phyloP scores from a whole-genome alignment of 495 filamentous ascomycete genomes.

The Xylaria castorea region DNA sequence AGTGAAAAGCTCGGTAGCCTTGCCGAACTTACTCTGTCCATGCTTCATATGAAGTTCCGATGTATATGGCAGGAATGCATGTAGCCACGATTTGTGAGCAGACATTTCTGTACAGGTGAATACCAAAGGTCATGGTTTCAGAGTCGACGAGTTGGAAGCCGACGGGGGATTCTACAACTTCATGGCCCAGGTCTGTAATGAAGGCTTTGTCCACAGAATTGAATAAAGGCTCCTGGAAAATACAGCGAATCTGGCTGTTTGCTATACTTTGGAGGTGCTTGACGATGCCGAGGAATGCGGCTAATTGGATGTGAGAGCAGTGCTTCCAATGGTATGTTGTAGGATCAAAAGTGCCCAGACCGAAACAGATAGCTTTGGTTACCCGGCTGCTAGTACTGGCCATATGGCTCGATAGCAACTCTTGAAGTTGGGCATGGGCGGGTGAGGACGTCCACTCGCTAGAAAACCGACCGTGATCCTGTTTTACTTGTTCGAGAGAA shows the following conservation, averaged over 20 bases:
- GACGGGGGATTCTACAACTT: constrained; percentile 61
- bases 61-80: constrained; percentile 46
- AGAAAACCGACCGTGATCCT: constrained; percentile 31
- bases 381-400: constrained; percentile 17
- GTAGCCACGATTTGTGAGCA: constrained; percentile 47
- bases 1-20: neutral
- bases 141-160: constrained; percentile 62
- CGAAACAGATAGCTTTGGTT: constrained; percentile 52
- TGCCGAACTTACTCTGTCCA: constrained; percentile 45
- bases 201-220: constrained; percentile 66
- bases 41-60: constrained; percentile 49
- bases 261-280: constrained; percentile 41
- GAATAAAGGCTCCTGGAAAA: constrained; percentile 77
- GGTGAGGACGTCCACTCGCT: constrained; percentile 33
- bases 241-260: constrained; percentile 45
- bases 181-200: constrained; percentile 58
- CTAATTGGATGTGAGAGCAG: constrained; percentile 62
- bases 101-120: constrained; percentile 64
- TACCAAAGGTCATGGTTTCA: constrained; percentile 58
- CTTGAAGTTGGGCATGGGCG: constrained; percentile 27
- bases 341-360: constrained; percentile 53
- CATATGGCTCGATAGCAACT: constrained; percentile 27
- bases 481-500: constrained; percentile 31
- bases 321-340: constrained; percentile 40
- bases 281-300: constrained; percentile 63